phyloP scores from a whole-genome alignment of 192 early-diverging fungal genomes.

The Pilobolus umbonatus region DNA sequence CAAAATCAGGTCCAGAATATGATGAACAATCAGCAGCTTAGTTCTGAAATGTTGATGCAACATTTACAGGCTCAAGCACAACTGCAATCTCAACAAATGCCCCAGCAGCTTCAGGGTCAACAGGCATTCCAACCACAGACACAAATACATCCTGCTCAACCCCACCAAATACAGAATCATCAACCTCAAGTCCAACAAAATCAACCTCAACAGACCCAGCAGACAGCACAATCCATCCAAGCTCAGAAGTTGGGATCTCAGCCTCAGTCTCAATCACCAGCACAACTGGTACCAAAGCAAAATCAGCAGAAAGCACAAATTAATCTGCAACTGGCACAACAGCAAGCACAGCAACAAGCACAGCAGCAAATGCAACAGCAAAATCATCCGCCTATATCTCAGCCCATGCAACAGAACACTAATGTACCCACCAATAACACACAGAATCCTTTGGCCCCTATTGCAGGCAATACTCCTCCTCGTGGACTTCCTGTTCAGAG shows the following conservation, averaged over 20 bases:
- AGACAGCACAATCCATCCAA: too few species aligned
- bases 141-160: too few species aligned
- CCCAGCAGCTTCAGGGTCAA: too few species aligned
- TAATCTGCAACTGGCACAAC: background rate
- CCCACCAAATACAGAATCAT: too few species aligned
- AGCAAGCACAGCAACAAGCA: background rate
- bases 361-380: conserved; percentile 11
- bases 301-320: background rate
- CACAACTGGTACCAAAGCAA: background rate
- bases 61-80: conserved; percentile 7
- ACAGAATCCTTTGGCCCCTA: background rate
- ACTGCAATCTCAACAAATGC: background rate
- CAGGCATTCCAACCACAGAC: too few species aligned
- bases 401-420: conserved; percentile 19
- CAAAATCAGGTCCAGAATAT: conserved; percentile 1
- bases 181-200: conserved; percentile 13
- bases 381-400: background rate
- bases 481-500: conserved; percentile 19
- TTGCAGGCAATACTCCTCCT: background rate
- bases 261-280: conserved; percentile 5
- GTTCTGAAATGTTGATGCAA: conserved; percentile 4
- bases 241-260: too few species aligned
- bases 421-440: background rate
- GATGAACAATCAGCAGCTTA: background rate
- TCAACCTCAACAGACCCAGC: background rate